A percentile compares a stretch with the other conserved stretches of the same genome.
Conservation (phyloP, 2,329 filamentous ascomycete species). For the Colletotrichum plurivorum region DNA sequence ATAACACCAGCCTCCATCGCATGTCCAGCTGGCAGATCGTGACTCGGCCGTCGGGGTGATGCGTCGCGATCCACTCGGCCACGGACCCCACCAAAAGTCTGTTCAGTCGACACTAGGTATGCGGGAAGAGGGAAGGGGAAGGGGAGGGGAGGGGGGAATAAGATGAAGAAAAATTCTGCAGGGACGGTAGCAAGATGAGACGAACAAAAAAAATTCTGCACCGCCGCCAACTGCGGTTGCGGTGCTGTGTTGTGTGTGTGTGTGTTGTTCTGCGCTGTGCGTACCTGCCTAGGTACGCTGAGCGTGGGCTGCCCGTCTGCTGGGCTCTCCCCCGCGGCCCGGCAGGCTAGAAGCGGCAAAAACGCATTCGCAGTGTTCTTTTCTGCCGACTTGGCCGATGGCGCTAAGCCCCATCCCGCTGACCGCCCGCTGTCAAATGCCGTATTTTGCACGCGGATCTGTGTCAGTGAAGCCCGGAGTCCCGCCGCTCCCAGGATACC, state of each 20-base stretch:
- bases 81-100: constrained; percentile 1
- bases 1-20: background rate
- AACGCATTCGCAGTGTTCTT: constrained; percentile 4
- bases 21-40: constrained; percentile 13
- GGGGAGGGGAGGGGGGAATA: background rate
- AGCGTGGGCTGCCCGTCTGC: background rate
- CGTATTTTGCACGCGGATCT: constrained; percentile 32
- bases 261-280: too few relatives aligned
- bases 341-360: constrained; percentile 37
- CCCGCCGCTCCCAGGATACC: constrained; percentile 27
- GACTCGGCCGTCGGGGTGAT: constrained; percentile 21
- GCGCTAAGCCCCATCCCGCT: constrained; percentile 2
- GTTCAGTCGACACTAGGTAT: background rate
- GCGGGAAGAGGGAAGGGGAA: too few relatives aligned
- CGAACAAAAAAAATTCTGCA: constrained; percentile 36
- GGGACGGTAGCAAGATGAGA: constrained; percentile 24
- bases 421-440: constrained; percentile 33
- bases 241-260: constrained; percentile 1
- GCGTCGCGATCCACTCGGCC: constrained; percentile 16
- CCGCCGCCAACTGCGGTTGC: constrained; percentile 4
- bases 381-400: constrained; percentile 30
- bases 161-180: constrained; percentile 34
- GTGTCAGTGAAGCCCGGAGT: constrained; percentile 27
- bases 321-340: constrained; percentile 27
- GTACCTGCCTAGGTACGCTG: too few relatives aligned